Evolutionary conservation across 331 rosid genomes (phyloP).

Genomic region (Telfairia occidentalis): DNA sequence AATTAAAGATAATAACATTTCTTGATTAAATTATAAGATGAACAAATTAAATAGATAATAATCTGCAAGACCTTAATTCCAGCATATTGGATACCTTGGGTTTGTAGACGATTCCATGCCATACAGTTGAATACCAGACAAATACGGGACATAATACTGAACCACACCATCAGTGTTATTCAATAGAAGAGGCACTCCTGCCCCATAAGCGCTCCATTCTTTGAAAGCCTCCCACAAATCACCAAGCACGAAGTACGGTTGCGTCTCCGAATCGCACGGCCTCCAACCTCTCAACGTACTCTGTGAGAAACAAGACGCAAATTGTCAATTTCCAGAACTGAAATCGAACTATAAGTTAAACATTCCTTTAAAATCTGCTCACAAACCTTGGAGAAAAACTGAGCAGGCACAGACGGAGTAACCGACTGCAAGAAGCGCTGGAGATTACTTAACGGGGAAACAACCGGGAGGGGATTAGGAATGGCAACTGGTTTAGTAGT

Average conservation of each 20-base stretch:
- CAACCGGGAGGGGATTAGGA: constrained; percentile 22
- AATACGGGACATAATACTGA: constrained; percentile 77
- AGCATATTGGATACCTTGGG: constrained; percentile 40
- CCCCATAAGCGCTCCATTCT: constrained; percentile 95
- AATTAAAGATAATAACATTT: no score
- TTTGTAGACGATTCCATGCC: constrained; percentile 28
- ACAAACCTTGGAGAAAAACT: constrained; percentile 48
- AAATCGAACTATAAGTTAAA: not conserved
- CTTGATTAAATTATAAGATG: not conserved
- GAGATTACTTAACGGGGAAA: constrained; percentile 44
- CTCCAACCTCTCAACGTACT: constrained; percentile 35
- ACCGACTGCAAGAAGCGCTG: constrained; percentile 58
- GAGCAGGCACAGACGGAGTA: constrained; percentile 60
- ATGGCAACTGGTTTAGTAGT: constrained; percentile 11
- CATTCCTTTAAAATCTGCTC: not conserved
- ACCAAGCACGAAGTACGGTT: constrained; percentile 60
- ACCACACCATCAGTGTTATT: constrained; percentile 55
- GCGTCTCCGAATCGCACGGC: constrained; percentile 35
- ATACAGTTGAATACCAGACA: constrained; percentile 77
- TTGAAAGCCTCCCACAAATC: constrained; percentile 81
- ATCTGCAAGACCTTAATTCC: not conserved
- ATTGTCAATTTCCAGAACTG: not conserved
- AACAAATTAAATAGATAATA: not conserved
- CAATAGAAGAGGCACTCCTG: constrained; percentile 75
- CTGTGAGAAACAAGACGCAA: constrained; percentile 31